These are phyloP conservation scores for Neurospora tetrasperma DNA, from an alignment of 495 filamentous ascomycete species.

Conservation along the genomic window DNA sequence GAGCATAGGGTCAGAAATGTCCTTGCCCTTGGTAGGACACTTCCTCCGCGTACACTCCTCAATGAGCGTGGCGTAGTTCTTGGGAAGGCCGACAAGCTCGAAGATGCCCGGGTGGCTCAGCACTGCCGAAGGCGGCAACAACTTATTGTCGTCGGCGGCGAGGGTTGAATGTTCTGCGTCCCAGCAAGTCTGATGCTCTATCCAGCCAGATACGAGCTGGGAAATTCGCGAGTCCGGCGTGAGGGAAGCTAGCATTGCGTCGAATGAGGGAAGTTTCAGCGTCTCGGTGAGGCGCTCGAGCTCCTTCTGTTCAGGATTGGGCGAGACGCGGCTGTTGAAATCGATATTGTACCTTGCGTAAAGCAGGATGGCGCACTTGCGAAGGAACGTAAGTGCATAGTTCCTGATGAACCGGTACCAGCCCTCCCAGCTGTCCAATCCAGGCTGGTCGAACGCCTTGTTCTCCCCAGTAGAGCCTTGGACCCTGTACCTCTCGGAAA, in stretches of 20 bases:
- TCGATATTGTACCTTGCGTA: constrained; percentile 83
- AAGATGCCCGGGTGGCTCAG: constrained; percentile 83
- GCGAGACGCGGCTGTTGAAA: constrained; percentile 64
- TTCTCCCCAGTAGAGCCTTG: constrained; percentile 19
- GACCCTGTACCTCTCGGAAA: neutral
- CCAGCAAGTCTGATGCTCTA: constrained; percentile 48
- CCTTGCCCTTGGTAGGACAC: constrained; percentile 84
- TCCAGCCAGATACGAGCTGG: constrained; percentile 65
- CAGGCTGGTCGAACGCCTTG: constrained; percentile 32
- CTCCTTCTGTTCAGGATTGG: constrained; percentile 58
- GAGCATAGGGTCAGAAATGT: constrained; percentile 77
- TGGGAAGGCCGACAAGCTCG: constrained; percentile 85
- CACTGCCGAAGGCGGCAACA: constrained; percentile 26
- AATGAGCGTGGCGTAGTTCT: constrained; percentile 84
- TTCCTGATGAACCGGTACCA: constrained; percentile 48
- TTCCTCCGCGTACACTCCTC: constrained; percentile 77
- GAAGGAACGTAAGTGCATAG: constrained; percentile 82
- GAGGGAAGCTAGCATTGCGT: constrained; percentile 56
- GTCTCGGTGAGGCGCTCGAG: constrained; percentile 68
- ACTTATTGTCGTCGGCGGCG: constrained; percentile 4
- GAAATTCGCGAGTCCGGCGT: constrained; percentile 29
- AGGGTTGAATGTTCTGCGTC: constrained; percentile 1
- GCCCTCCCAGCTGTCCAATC: constrained; percentile 29
- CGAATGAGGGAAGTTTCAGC: constrained; percentile 65
- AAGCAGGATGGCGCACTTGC: constrained; percentile 74